These are phyloP conservation scores for Nakazawaea peltata DNA, from an alignment of 805 yeast species.

Conservation along the genomic window DNA sequence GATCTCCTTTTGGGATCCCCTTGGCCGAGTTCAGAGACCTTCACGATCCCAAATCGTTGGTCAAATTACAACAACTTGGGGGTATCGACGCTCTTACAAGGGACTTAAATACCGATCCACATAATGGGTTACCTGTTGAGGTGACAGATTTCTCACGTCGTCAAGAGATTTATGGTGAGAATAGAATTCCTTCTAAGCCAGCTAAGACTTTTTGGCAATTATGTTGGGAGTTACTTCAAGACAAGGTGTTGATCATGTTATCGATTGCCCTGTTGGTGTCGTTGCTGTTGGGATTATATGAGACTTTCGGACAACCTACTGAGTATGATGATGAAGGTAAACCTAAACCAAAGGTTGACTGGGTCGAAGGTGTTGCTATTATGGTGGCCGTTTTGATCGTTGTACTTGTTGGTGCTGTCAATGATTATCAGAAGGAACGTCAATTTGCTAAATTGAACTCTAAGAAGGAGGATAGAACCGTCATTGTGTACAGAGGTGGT, in stretches of 20 bases:
- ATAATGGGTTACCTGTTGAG: slow-evolving; percentile 32
- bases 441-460: slow-evolving; percentile 86
- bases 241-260: slow-evolving; percentile 79
- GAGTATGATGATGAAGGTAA: slow-evolving; percentile 74
- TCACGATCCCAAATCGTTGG: slow-evolving; percentile 58
- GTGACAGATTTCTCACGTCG: slow-evolving; percentile 29
- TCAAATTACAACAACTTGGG: slow-evolving; percentile 32
- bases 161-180: slow-evolving; percentile 51
- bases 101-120: slow-evolving; percentile 27
- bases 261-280: slow-evolving; percentile 85
- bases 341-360: slow-evolving; percentile 76
- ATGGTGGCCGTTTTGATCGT: slow-evolving; percentile 86
- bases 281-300: slow-evolving; percentile 84
- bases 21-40: too few relatives aligned
- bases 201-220: slow-evolving; percentile 60
- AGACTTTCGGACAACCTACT: slow-evolving; percentile 79
- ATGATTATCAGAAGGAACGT: slow-evolving; percentile 92
- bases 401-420: slow-evolving; percentile 88
- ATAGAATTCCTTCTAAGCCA: slow-evolving; percentile 63
- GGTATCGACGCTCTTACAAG: slow-evolving; percentile 29
- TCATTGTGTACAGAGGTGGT: slow-evolving; percentile 71
- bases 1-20: too few relatives aligned
- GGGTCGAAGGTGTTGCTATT: slow-evolving; percentile 99
- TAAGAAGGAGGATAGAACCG: slow-evolving; percentile 76
- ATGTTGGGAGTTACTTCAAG: slow-evolving; percentile 81